A percentile compares a stretch with the other conserved stretches of the same genome.
These are phyloP conservation scores for Colletotrichum sp. DNA, from an alignment of 2,329 filamentous ascomycete genomes.

Conservation along the genomic window DNA sequence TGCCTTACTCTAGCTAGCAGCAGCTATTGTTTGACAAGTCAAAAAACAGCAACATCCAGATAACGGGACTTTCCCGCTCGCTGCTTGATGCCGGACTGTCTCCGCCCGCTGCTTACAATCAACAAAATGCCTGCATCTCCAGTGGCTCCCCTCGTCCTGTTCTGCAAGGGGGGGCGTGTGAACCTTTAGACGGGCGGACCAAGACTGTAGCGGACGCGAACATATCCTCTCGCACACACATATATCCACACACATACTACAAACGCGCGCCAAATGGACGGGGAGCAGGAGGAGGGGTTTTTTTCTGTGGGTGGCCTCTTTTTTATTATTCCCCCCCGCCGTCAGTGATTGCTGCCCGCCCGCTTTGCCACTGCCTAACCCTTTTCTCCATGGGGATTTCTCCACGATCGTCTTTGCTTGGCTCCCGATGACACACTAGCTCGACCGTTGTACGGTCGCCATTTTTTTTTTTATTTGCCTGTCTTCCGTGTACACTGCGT, in stretches of 20 bases:
- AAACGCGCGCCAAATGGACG: not conserved
- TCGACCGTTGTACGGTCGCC: not conserved
- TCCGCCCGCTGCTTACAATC: slow-evolving; percentile 14
- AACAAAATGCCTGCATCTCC: slow-evolving; percentile 9
- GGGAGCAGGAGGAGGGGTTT: not conserved
- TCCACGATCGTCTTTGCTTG: slow-evolving; percentile 18
- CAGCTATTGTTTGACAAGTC: not conserved
- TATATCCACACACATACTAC: not conserved
- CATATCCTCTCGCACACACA: not conserved
- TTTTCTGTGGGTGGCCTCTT: not conserved
- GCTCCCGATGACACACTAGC: slow-evolving; percentile 10
- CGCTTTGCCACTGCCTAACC: not conserved
- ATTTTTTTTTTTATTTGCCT: not conserved
- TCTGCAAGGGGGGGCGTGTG: not conserved
- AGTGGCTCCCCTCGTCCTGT: not conserved
- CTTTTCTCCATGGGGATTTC: slow-evolving; percentile 17
- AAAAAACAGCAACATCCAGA: not conserved
- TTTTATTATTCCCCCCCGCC: not conserved
- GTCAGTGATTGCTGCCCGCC: not conserved
- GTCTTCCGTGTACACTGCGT: not conserved
- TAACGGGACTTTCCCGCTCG: not conserved
- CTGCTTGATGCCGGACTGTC: not conserved
- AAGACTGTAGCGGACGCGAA: slow-evolving; percentile 6
- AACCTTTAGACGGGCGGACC: not conserved
- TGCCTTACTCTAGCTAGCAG: not conserved